These are phyloP conservation scores for Cladosporium sp. DNA, from an alignment of 2,329 filamentous ascomycete genomes.

Conservation along the genomic window DNA sequence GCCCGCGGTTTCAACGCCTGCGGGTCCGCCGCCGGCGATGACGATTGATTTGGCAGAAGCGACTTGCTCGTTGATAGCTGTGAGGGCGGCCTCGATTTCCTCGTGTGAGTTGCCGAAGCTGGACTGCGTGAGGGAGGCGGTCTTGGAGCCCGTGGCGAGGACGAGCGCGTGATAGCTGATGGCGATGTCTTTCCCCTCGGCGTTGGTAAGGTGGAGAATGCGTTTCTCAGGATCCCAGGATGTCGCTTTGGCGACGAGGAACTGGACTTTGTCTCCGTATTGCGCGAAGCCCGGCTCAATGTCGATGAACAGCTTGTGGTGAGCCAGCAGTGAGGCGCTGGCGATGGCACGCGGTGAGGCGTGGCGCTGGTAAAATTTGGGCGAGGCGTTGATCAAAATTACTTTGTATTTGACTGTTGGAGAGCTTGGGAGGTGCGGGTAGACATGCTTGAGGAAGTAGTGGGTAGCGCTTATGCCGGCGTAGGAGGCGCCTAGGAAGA, in stretches of 20 bases:
- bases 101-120: constrained; percentile 27
- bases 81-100: constrained; percentile 21
- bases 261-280: constrained; percentile 41
- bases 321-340: constrained; percentile 38
- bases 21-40: constrained; percentile 32
- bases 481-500: constrained; percentile 48
- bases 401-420: constrained; percentile 39
- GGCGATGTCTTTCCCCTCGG: constrained; percentile 23
- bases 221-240: constrained; percentile 37
- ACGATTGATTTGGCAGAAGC: constrained; percentile 31
- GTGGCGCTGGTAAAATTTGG: constrained; percentile 46
- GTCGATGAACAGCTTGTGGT: constrained; percentile 43
- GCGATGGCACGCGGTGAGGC: constrained; percentile 38
- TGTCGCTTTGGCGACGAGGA: constrained; percentile 44
- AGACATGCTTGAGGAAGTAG: constrained; percentile 45
- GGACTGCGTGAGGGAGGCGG: constrained; percentile 36
- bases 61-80: constrained; percentile 24
- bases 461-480: constrained; percentile 45
- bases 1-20: constrained; percentile 33
- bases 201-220: constrained; percentile 35
- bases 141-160: constrained; percentile 47
- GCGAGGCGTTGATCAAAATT: constrained; percentile 45
- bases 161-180: constrained; percentile 47
- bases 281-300: constrained; percentile 42
- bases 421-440: constrained; percentile 32